Evolutionary conservation across 768 basidiomycete genomes (phyloP).

Genomic region (Pulveroboletus sp.): DNA sequence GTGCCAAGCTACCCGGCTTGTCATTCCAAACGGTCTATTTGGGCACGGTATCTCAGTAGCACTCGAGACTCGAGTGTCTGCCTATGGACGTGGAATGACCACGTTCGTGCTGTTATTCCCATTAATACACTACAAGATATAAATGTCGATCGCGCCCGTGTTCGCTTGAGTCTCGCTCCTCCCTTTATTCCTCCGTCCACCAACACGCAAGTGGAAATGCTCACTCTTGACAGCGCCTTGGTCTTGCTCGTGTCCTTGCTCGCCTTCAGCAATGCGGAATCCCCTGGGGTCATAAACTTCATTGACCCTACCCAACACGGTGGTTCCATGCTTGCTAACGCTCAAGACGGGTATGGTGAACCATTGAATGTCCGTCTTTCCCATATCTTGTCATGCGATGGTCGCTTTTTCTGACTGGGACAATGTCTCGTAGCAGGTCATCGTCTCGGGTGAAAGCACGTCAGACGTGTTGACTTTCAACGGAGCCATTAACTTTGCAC

Average conservation of each 20-base stretch:
- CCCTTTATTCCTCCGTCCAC: neutral
- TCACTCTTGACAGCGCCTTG: neutral
- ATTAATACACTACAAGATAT: neutral
- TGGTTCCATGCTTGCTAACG: slow-evolving; percentile 41
- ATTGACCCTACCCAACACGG: slow-evolving; percentile 32
- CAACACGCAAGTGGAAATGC: slow-evolving; percentile 4
- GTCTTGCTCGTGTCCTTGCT: slow-evolving; percentile 5
- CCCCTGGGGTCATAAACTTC: slow-evolving; percentile 1
- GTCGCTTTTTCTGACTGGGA: neutral
- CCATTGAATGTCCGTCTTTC: slow-evolving; percentile 38
- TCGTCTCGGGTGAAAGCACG: slow-evolving; percentile 63
- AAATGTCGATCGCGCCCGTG: neutral
- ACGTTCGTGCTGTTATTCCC: slow-evolving; percentile 1
- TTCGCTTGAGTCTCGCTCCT: neutral
- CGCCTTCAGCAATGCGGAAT: neutral
- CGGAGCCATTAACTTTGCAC: slow-evolving; percentile 56
- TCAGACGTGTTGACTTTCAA: slow-evolving; percentile 48
- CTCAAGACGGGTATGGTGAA: slow-evolving; percentile 37
- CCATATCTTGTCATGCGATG: neutral
- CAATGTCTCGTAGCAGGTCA: slow-evolving; percentile 38
- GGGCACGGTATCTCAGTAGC: too few relatives aligned
- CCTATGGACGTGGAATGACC: neutral
- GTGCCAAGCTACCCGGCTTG: neutral
- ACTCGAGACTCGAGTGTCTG: too few relatives aligned
- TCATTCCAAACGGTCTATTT: neutral